Percentiles rank a stretch among this genome's conserved stretches.
These are phyloP conservation scores for Serendipita indica DNA, from an alignment of 768 basidiomycete genomes.

Conservation along the genomic window DNA sequence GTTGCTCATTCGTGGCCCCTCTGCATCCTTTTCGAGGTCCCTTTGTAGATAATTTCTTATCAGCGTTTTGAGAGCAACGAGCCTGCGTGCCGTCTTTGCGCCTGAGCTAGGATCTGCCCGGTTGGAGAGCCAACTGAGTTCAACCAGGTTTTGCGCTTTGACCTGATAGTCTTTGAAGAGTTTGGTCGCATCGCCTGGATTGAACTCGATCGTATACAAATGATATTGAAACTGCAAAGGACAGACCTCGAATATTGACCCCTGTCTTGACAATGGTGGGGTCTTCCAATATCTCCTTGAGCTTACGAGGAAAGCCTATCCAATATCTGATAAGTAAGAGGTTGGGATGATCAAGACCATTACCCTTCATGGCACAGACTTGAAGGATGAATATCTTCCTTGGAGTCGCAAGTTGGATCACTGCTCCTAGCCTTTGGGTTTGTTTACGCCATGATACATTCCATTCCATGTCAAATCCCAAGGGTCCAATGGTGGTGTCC, in stretches of 20 bases:
- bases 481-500: neutral
- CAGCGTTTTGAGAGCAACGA: constrained; percentile 29
- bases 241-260: constrained; percentile 54
- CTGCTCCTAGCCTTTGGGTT: constrained; percentile 50
- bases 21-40: constrained; percentile 34
- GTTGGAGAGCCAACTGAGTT: constrained; percentile 53
- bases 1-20: constrained; percentile 49
- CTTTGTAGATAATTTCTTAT: constrained; percentile 33
- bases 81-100: constrained; percentile 27
- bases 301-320: constrained; percentile 29
- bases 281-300: constrained; percentile 39
- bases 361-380: constrained; percentile 41
- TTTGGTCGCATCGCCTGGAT: constrained; percentile 52
- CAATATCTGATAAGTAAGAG: neutral
- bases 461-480: constrained; percentile 76
- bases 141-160: constrained; percentile 40
- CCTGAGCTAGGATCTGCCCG: constrained; percentile 42
- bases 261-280: constrained; percentile 49
- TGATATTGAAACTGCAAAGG: neutral
- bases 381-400: constrained; percentile 49
- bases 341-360: constrained; percentile 9
- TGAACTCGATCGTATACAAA: constrained; percentile 10
- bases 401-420: constrained; percentile 53
- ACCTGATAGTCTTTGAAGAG: constrained; percentile 34
- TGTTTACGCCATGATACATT: constrained; percentile 42